Evolutionary conservation across 371 early-diverging fungal genomes (phyloP), one percentile per base, ranked within the genome.

Genomic region (Mortierella sp.): DNA sequence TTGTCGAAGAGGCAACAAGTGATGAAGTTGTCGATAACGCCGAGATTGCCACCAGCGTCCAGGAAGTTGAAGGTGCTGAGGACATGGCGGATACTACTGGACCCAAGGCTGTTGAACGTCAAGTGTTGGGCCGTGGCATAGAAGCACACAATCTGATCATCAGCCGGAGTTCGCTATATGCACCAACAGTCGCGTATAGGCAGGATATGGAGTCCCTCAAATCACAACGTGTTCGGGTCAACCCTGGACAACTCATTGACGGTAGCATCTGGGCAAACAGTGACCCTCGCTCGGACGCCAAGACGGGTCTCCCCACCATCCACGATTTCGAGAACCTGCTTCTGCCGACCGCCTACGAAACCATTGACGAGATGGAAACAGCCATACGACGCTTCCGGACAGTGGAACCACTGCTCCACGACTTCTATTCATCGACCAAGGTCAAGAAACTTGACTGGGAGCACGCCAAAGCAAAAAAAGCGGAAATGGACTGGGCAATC

Each of bases 201-300:
- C 26, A 30, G 30, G 9, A 50, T 6, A 50, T 50, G 50, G 50
- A 50, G 30, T n/a, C 50, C 28, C 26, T 50, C 30, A 50, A 50
- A 28, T 23, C 50, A 12, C 50, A 50, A 14, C 26, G 30, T n/a
- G 30, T 50, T 8, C 28, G 17, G n/a, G 50, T 50, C 23, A 50
- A 50, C 28, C 50, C 50, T 28, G 19, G 50, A 15, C 27, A 27
- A 23, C 50, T n/a, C 28, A 50, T 50, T 28, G 50, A 28, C n/a
- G 50, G 50, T 28, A 1, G 30, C 14, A 26, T 50, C 30, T 28
- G 50, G 50, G 19, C 26, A 4, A 50, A 11, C 0, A 23, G 28
- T 6, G 28, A 50, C 50, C 6, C 30, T 28, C 30, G 4, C 30
- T n/a, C 17, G 50, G 28, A 50, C 30, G 50, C 50, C 50, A 50